phyloP scores from a whole-genome alignment of 495 filamentous ascomycete species.

The Trichoderma orchidacearum region DNA sequence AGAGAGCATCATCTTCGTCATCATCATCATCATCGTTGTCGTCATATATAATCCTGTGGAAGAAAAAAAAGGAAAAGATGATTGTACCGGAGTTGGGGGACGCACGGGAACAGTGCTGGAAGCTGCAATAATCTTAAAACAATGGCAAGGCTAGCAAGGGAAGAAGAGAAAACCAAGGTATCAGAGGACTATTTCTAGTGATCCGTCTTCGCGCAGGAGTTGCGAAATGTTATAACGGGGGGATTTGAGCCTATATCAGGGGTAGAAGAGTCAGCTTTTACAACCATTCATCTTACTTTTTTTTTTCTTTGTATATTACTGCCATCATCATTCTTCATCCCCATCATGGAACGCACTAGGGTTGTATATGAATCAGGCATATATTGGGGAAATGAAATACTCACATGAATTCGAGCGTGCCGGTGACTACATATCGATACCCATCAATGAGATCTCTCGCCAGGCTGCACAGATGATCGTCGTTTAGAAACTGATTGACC shows the following conservation, averaged over 20 bases:
- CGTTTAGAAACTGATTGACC: background rate
- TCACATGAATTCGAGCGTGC: background rate
- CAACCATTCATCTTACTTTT: no score
- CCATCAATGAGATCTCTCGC: background rate
- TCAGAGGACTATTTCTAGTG: background rate
- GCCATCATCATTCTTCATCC: no score
- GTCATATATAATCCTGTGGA: background rate
- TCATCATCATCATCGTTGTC: no score
- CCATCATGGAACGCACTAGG: no score
- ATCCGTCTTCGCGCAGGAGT: background rate
- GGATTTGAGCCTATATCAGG: background rate
- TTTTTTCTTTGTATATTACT: no score
- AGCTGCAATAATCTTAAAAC: background rate
- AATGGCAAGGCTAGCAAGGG: background rate
- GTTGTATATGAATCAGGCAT: background rate
- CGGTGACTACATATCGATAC: background rate
- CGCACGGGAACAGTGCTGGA: background rate
- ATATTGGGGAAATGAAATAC: background rate
- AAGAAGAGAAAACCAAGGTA: background rate
- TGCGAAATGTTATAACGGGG: background rate
- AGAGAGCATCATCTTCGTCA: background rate
- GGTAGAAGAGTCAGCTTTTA: background rate
- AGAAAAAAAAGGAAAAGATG: background rate
- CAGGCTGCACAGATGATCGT: background rate
- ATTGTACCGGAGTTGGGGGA: background rate